Evolutionary conservation across 805 yeast species (phyloP).

Genomic region (Metschnikowia hibisci): DNA sequence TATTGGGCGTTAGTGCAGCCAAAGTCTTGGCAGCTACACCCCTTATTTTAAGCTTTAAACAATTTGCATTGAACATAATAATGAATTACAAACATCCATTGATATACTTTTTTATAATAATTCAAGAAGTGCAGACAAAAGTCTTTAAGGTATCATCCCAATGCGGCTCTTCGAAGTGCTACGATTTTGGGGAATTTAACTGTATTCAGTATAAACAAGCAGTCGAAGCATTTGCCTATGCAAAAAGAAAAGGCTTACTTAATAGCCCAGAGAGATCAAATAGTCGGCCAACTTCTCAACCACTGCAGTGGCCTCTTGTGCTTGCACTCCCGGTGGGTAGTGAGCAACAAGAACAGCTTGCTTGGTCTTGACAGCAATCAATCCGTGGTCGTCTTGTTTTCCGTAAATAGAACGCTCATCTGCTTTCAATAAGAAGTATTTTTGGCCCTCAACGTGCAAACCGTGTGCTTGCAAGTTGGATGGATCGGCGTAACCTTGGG

Average conservation of each 20-base stretch:
- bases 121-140: no score
- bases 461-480: conserved; percentile 79
- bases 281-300: conserved; percentile 96
- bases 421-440: conserved; percentile 83
- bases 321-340: conserved; percentile 84
- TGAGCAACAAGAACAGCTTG: conserved; percentile 94
- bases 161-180: background rate
- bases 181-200: background rate
- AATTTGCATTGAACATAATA: no score
- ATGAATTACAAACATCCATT: no score
- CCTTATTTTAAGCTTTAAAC: no score
- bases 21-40: no score
- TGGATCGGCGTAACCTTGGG: conserved; percentile 77
- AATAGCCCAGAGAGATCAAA: conserved; percentile 82
- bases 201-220: conserved; percentile 1
- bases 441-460: conserved; percentile 76
- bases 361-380: conserved; percentile 86
- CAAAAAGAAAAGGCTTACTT: conserved; percentile 11
- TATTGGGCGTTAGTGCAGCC: no score
- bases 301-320: conserved; percentile 92
- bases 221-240: background rate
- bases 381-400: conserved; percentile 82
- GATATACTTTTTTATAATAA: no score
- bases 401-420: conserved; percentile 94
- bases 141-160: no score